phyloP scores from a whole-genome alignment of 768 basidiomycete species.

The Neoboletus magnificus region DNA sequence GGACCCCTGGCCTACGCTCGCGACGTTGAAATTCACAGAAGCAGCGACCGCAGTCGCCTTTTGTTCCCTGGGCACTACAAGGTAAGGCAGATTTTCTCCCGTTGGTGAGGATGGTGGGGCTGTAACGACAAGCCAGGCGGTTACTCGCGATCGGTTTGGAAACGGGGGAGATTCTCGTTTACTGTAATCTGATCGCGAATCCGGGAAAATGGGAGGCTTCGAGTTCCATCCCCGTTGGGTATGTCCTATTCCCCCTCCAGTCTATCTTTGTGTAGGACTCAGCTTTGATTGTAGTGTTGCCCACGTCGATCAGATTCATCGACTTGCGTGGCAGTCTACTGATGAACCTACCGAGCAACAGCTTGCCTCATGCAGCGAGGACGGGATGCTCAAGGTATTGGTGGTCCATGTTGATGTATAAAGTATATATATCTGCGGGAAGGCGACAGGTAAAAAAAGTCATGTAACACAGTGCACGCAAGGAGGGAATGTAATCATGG shows the following conservation, averaged over 20 bases:
- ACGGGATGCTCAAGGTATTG: slow-evolving; percentile 83
- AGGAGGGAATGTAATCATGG: slow-evolving; percentile 12
- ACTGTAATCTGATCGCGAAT: slow-evolving; percentile 36
- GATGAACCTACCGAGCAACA: slow-evolving; percentile 34
- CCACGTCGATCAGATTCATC: slow-evolving; percentile 78
- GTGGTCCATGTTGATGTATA: slow-evolving; percentile 53
- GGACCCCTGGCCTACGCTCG: slow-evolving; percentile 51
- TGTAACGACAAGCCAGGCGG: slow-evolving; percentile 35
- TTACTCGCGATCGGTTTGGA: slow-evolving; percentile 83
- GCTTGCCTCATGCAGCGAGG: slow-evolving; percentile 89
- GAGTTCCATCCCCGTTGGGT: slow-evolving; percentile 51
- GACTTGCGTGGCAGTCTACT: slow-evolving; percentile 72
- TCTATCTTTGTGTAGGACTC: neutral
- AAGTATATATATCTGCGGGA: slow-evolving; percentile 34
- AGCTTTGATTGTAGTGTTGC: slow-evolving; percentile 46
- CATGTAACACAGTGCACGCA: slow-evolving; percentile 30
- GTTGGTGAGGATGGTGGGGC: neutral
- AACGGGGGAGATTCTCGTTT: slow-evolving; percentile 70
- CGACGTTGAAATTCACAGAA: slow-evolving; percentile 66
- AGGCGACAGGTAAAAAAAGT: slow-evolving; percentile 10
- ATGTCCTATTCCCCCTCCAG: slow-evolving; percentile 22
- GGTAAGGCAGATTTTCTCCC: slow-evolving; percentile 34
- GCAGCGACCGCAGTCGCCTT: slow-evolving; percentile 84
- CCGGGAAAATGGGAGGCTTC: slow-evolving; percentile 46
- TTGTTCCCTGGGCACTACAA: slow-evolving; percentile 36